Base-by-base conservation (phyloP, 2,329 filamentous ascomycete genomes). In the Verticillium zaregamsianum region DNA sequence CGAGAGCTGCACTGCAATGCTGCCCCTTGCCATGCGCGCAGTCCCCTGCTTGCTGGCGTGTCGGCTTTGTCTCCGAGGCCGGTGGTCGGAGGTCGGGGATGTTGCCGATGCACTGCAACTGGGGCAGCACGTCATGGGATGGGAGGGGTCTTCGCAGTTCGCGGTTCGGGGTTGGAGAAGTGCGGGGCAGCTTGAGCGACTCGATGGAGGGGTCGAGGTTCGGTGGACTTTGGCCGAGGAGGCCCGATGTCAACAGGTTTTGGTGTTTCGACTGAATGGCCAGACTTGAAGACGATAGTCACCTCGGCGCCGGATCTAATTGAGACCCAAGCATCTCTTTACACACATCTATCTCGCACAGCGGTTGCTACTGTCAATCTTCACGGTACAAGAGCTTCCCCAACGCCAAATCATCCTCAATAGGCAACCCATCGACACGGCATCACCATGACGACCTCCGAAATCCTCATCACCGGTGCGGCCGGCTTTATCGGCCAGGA, bases 401-500 rank as follows among this genome's bases (percentile, higher is more conserved):
- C 33, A 35, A 14, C 33, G 14, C 33, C 33, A 9, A 35, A 35
- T 9, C 33, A 35, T 14, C 45, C 20, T 9, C 20, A 52, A 7
- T 9, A 23, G 20, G 5, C 33, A 14, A 8, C 14, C 11, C 3
- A 11, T 14, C 33, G 33, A 14, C 33, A 11, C 9, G 14, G 3
- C 14, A 35, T 12, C 33, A 35, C 4, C 9, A 35, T 35, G 33
- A 14, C 33, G 14, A 14, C 33, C 14, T 7, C 45, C 20, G 45
- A 52, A 7, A 52, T 89, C 49, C 81, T 89, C 69, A 86, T 89
- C 67, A 89, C 86, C 11, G 86, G 87, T 5, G 86, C 81, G 8
- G 83, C 83, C 55, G 87, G 87, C 63, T 89, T 89, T 70, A 83
- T 90, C 62, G 86, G 86, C 68, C 86, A 88, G 70, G 79, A 84